Evolutionary conservation across 306 rosid species (phyloP), one percentile per base, ranked within the genome.

Genomic region (Cicer pinnatifidum): DNA sequence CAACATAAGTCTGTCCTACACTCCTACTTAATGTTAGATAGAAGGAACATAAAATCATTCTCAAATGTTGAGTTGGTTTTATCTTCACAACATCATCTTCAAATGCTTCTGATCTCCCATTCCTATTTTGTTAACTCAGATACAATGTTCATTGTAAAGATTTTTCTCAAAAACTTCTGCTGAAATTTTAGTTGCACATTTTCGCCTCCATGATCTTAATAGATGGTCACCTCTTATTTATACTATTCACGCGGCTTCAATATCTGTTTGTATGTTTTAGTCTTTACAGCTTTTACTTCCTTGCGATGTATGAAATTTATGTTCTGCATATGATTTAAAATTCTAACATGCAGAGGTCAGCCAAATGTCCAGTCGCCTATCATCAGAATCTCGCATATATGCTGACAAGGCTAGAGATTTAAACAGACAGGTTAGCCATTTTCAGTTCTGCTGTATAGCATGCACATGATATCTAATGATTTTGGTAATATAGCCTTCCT

Each of bases 341-440:
- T 76, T 46, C 68, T 67, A 84, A 84, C 67, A 78, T 86, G 86
- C 97, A 94, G 99, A 91, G 97, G 99, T 91, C 84, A 91, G 96
- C 82, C 88, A 91, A 88, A 91, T 91, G 95, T 94, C 97, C n/a
- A 90, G 89, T 79, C 93, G 93, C 72, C 83, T 94, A 76, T 87
- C 99, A 47, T 94, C 97, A 51, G 99, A 94, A 90, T 90, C 99
- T 67, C 97, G 99, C 71, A 75, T 86, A 51, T 94, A 91, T 81
- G 99, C 97, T 56, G 97, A 91, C 61, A 94, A 87, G 90, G 99
- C 99, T 5, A 87, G 86, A 80, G 99, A 94, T 81, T 80, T 94
- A 43, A 94, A 91, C 78, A 88, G 93, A 45, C 99, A 94, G 97
- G 99, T 94, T 69, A 78, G 88, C 80, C 80, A 72, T 84, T 63